These are phyloP conservation scores for Favolaschia claudopus DNA, from an alignment of 768 basidiomycete species.

Conservation along the genomic window DNA sequence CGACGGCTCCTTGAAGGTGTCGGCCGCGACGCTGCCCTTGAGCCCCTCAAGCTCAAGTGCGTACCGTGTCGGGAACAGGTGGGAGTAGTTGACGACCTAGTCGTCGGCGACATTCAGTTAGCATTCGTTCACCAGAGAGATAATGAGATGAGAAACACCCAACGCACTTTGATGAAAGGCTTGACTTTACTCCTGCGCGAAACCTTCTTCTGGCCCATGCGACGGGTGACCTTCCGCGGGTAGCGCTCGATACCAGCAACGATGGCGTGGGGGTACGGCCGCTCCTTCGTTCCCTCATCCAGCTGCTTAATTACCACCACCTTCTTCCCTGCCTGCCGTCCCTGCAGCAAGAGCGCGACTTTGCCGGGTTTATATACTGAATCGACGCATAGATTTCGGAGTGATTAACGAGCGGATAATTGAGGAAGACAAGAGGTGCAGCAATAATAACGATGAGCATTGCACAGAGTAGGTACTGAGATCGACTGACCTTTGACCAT, in stretches of 20 bases:
- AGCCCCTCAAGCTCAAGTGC: conserved; percentile 94
- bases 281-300: conserved; percentile 96
- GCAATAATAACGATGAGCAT: background rate
- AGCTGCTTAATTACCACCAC: conserved; percentile 98
- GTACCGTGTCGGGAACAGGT: conserved; percentile 99
- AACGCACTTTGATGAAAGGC: conserved; percentile 97
- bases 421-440: no score
- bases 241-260: conserved; percentile 98
- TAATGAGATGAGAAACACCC: background rate
- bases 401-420: no score
- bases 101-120: background rate
- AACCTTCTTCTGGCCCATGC: conserved; percentile 97
- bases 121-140: background rate
- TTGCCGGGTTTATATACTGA: conserved; percentile 96
- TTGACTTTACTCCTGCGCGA: conserved; percentile 95
- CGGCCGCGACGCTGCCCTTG: conserved; percentile 83
- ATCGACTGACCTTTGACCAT: conserved; percentile 64
- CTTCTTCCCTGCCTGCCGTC: conserved; percentile 99
- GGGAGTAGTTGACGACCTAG: conserved; percentile 96
- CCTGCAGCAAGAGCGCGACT: conserved; percentile 97
- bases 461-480: background rate
- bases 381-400: conserved; percentile 12
- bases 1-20: conserved; percentile 98
- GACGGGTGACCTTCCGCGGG: conserved; percentile 96
- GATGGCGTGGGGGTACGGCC: conserved; percentile 96